Conservation (phyloP, 805 yeast genomes). For the Zygotorulaspora chibaensis region DNA sequence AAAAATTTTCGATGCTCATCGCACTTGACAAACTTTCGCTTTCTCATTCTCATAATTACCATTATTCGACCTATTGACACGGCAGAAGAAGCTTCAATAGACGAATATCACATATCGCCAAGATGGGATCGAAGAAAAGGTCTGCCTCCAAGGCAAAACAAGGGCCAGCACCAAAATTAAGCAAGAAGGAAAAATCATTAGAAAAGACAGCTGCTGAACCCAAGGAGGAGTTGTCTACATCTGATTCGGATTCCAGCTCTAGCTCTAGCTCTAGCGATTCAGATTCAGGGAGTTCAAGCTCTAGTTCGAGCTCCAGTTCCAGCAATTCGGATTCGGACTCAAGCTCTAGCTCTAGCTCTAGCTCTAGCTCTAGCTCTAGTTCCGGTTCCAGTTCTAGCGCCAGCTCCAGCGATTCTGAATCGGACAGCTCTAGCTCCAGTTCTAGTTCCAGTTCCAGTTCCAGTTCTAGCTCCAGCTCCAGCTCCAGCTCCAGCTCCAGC, state of each 20-base stretch:
- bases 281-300: conserved; percentile 21
- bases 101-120: neutral
- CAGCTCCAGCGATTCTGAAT: conserved; percentile 7
- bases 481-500: conserved; percentile 11
- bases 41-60: neutral
- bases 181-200: conserved; percentile 23
- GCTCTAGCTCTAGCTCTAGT: conserved; percentile 6
- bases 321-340: conserved; percentile 13
- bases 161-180: conserved; percentile 29
- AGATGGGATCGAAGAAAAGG: conserved; percentile 19
- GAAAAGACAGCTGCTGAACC: conserved; percentile 7
- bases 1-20: conserved; percentile 1
- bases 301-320: conserved; percentile 8
- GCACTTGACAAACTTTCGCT: neutral
- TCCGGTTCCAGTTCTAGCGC: conserved; percentile 11
- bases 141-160: conserved; percentile 12
- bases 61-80: neutral
- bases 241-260: conserved; percentile 44
- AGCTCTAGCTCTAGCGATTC: conserved; percentile 33
- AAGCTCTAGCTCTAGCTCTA: conserved; percentile 12
- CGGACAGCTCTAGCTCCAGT: conserved; percentile 11
- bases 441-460: conserved; percentile 8
- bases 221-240: conserved; percentile 14
- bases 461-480: conserved; percentile 6
- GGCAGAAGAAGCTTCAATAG: neutral